Conservation (phyloP, 495 filamentous ascomycete species). For the Astrothelium macrocarpum region DNA sequence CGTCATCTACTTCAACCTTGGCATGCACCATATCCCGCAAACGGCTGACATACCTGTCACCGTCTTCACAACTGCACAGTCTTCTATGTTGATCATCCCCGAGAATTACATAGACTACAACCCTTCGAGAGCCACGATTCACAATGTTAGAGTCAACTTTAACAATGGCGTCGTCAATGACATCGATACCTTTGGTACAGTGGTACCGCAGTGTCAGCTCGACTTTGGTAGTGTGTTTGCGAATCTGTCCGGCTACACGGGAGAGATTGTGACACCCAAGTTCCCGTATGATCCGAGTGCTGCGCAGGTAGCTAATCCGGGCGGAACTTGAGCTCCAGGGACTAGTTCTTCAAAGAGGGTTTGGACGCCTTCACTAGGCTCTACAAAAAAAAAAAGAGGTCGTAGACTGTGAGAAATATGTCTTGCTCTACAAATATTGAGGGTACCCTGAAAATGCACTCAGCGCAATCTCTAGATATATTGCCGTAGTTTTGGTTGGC, state of each 20-base stretch:
- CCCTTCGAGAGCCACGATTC: slow-evolving; percentile 6
- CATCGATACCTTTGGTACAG: slow-evolving; percentile 35
- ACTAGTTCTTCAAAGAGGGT: too few species aligned
- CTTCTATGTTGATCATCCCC: slow-evolving; percentile 14
- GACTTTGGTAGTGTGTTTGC: slow-evolving; percentile 16
- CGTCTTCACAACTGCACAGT: slow-evolving; percentile 16
- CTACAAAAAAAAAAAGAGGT: too few species aligned
- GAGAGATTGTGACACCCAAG: slow-evolving; percentile 39
- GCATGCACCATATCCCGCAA: slow-evolving; percentile 50
- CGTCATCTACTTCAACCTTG: slow-evolving; percentile 46
- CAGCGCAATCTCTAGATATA: too few species aligned
- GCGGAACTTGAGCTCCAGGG: not conserved
- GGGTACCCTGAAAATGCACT: too few species aligned
- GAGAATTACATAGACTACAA: slow-evolving; percentile 15
- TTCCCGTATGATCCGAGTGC: slow-evolving; percentile 30
- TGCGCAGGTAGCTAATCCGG: slow-evolving; percentile 5
- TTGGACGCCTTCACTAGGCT: too few species aligned
- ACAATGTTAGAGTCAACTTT: slow-evolving; percentile 36
- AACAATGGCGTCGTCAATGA: slow-evolving; percentile 27
- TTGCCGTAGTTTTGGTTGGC: too few species aligned
- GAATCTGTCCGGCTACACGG: slow-evolving; percentile 32
- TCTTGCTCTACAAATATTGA: too few species aligned
- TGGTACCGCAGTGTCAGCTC: slow-evolving; percentile 13
- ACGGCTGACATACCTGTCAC: slow-evolving; percentile 46
- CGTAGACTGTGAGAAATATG: too few species aligned